These are phyloP conservation scores for Penicillium longicatenatum DNA, from an alignment of 495 filamentous ascomycete species.

Conservation along the genomic window DNA sequence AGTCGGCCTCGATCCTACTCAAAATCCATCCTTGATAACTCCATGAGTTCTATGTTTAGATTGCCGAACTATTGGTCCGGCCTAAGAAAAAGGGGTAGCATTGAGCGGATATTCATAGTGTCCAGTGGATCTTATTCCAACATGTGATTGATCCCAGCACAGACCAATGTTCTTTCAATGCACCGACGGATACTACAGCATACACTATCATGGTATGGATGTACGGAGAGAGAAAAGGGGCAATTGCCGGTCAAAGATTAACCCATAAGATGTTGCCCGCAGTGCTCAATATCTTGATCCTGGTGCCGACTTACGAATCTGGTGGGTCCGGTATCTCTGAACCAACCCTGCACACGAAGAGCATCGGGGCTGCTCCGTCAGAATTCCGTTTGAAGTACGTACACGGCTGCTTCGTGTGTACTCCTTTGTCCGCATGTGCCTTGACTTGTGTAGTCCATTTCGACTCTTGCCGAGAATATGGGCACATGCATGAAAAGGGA, in stretches of 20 bases:
- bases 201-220: background rate
- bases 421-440: background rate
- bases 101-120: background rate
- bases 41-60: constrained; percentile 3
- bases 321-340: background rate
- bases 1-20: background rate
- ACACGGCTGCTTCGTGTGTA: too few species aligned
- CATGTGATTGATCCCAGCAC: background rate
- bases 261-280: background rate
- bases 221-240: background rate
- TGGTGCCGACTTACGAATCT: background rate
- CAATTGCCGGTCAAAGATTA: background rate
- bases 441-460: background rate
- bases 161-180: background rate
- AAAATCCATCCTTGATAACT: background rate
- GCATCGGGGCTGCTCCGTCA: background rate
- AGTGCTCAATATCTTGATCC: background rate
- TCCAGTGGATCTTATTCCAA: background rate
- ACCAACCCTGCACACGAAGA: background rate
- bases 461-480: background rate
- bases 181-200: too few species aligned
- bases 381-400: background rate
- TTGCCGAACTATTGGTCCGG: background rate
- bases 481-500: background rate
- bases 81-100: background rate